Percentiles rank a stretch among this genome's conserved stretches.
Evolutionary conservation across 1,139 yeast genomes (phyloP).

Genomic region (Geotrichum europaeum): DNA sequence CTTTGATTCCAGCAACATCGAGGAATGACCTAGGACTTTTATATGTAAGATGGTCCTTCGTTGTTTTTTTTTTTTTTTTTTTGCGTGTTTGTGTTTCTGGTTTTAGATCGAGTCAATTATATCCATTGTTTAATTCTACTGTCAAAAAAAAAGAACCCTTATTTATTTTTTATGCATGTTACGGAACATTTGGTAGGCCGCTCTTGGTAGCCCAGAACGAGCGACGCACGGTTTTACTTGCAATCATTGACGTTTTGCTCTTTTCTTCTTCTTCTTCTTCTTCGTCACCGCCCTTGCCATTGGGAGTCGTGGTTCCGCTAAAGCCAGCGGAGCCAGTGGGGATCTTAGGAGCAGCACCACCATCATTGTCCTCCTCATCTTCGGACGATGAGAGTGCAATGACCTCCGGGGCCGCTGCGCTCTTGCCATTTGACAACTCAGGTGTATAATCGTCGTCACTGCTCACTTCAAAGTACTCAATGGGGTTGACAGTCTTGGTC

Average conservation of each 20-base stretch:
- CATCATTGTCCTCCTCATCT: not conserved
- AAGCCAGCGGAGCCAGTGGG: not conserved
- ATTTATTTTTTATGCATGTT: not conserved
- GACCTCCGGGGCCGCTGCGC: not conserved
- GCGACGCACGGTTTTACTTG: not conserved
- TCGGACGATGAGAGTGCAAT: not conserved
- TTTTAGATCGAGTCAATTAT: too few relatives aligned
- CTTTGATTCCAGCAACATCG: not conserved
- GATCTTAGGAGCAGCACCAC: not conserved
- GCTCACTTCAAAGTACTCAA: not conserved
- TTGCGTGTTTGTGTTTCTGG: too few relatives aligned
- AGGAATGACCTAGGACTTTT: not conserved
- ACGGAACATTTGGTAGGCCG: not conserved
- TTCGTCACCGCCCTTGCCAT: not conserved
- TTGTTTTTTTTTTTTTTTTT: not conserved
- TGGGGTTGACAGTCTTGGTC: not conserved
- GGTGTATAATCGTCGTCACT: not conserved
- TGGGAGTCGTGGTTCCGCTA: not conserved
- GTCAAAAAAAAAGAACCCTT: too few relatives aligned
- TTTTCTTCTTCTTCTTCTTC: not conserved
- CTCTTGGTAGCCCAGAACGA: not conserved
- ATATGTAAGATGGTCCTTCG: not conserved
- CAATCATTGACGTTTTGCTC: not conserved
- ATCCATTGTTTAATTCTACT: too few relatives aligned
- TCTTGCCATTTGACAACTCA: not conserved